phyloP scores from a whole-genome alignment of 768 basidiomycete genomes.

The Psilocybe cyanescens region DNA sequence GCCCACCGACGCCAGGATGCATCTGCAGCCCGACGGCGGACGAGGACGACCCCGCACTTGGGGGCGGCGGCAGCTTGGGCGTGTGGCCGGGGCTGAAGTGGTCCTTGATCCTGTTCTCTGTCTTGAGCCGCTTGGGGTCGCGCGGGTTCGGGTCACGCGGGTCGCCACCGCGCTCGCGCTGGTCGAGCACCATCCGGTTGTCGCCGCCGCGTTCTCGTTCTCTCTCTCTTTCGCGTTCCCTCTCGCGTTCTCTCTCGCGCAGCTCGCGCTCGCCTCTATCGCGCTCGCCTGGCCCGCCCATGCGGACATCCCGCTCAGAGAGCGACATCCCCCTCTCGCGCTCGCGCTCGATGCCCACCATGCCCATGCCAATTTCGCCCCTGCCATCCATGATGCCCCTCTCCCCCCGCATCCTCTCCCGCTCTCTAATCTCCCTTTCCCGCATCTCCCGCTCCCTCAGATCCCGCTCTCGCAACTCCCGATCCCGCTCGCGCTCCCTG shows the following conservation, averaged over 20 bases:
- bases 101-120: constrained; percentile 42
- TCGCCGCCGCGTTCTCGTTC: constrained; percentile 17
- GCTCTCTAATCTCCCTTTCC: constrained; percentile 1
- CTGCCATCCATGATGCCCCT: background rate
- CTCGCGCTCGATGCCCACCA: background rate
- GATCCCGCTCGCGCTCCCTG: constrained; percentile 17
- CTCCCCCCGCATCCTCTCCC: background rate
- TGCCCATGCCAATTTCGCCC: background rate
- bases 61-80: constrained; percentile 40
- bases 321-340: constrained; percentile 12
- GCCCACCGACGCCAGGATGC: background rate
- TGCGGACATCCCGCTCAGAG: constrained; percentile 5
- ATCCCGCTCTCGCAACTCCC: constrained; percentile 16
- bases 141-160: constrained; percentile 38
- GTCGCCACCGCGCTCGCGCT: constrained; percentile 20
- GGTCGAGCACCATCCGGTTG: constrained; percentile 20
- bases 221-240: constrained; percentile 24
- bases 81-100: constrained; percentile 43
- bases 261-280: constrained; percentile 16
- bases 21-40: background rate
- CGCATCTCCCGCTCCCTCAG: constrained; percentile 16
- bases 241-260: constrained; percentile 26
- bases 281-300: background rate
- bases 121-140: constrained; percentile 67
- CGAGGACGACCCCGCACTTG: constrained; percentile 32